A percentile compares a stretch with the other conserved stretches of the same genome.
Evolutionary conservation across 2,329 filamentous ascomycete genomes (phyloP).

Genomic region (Penicillium griseofulvum): DNA sequence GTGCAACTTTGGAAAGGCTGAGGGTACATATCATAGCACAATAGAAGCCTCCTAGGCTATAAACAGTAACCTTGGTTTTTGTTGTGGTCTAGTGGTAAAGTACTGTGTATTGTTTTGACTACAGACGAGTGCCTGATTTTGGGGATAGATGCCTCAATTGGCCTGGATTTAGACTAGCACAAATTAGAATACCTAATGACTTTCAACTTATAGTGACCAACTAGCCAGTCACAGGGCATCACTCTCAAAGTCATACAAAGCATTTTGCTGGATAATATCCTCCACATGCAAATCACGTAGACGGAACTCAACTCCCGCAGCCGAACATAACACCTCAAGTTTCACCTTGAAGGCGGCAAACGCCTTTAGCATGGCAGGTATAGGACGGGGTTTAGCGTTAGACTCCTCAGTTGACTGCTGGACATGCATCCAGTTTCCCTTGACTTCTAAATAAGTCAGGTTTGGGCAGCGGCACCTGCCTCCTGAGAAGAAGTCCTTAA

Average conservation of each 20-base stretch:
- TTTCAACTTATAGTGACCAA: too few relatives aligned
- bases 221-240: not conserved
- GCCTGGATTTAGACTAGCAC: too few relatives aligned
- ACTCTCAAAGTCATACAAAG: not conserved
- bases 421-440: not conserved
- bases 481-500: not conserved
- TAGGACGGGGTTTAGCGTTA: not conserved
- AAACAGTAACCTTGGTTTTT: too few relatives aligned
- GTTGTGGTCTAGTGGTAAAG: too few relatives aligned
- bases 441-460: not conserved
- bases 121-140: too few relatives aligned
- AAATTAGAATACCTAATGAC: too few relatives aligned
- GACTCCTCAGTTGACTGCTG: not conserved
- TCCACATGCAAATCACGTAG: not conserved
- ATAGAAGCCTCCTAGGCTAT: too few relatives aligned
- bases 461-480: not conserved
- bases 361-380: not conserved
- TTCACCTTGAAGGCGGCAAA: not conserved
- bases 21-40: too few relatives aligned
- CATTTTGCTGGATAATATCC: not conserved
- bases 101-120: too few relatives aligned
- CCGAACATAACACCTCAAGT: not conserved
- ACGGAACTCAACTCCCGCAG: not conserved
- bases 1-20: too few relatives aligned
- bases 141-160: too few relatives aligned